Percentiles rank a stretch among this genome's conserved stretches.
These are phyloP conservation scores for Cyanidioschyzon merolae DNA, from an alignment of 23 red algal species.

Conservation along the genomic window DNA sequence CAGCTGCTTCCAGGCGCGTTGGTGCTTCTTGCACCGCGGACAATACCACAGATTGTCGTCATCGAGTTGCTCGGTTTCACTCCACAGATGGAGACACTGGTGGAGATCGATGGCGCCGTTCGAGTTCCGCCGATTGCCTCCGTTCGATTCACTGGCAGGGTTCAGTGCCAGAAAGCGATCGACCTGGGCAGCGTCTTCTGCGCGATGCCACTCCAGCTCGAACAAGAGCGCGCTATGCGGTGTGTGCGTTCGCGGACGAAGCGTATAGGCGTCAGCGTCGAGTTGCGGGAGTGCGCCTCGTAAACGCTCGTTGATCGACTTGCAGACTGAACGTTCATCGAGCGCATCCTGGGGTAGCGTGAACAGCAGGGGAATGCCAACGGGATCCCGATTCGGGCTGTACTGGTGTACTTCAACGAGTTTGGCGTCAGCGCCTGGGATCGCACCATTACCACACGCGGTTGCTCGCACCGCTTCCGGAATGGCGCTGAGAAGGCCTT, in stretches of 20 bases:
- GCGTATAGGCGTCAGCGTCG: neutral
- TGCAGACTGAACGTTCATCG: neutral
- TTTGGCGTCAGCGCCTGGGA: neutral
- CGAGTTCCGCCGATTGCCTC: neutral
- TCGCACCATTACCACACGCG: neutral
- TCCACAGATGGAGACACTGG: conserved; percentile 26
- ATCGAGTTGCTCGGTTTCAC: conserved; percentile 25
- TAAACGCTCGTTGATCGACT: neutral
- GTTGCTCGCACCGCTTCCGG: neutral
- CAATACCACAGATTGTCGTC: conserved; percentile 44
- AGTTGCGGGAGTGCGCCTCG: neutral
- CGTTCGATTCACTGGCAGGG: neutral
- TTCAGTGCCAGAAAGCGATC: neutral
- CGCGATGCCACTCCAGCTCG: neutral
- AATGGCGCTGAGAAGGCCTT: neutral
- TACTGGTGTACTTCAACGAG: neutral
- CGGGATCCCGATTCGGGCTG: neutral
- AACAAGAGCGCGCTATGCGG: neutral
- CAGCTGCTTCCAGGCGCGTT: conserved; percentile 32
- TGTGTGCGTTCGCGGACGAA: neutral
- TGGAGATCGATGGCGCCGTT: neutral
- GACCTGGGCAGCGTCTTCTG: neutral
- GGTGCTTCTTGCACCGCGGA: conserved; percentile 31
- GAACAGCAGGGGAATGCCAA: neutral
- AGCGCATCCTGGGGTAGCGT: neutral